Conservation (phyloP, 805 yeast genomes). For the Grigorovia yakushimaensis region DNA sequence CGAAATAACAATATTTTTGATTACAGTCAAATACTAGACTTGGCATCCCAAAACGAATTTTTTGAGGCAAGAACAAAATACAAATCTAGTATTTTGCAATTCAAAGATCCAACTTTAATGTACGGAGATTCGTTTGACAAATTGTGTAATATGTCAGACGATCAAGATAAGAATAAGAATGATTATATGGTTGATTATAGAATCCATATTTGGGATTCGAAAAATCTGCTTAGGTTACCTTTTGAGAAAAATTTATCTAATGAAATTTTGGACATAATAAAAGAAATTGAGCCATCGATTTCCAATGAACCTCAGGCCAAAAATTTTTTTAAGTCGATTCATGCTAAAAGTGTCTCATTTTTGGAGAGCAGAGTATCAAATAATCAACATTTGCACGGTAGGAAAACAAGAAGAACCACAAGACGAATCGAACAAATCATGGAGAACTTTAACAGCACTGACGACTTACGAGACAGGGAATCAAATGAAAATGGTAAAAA, state of each 20-base stretch:
- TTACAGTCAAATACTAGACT: slow-evolving; percentile 10
- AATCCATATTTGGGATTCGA: slow-evolving; percentile 13
- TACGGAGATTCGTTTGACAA: slow-evolving; percentile 6
- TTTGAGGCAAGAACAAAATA: slow-evolving; percentile 7
- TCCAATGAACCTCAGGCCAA: not conserved
- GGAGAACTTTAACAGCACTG: slow-evolving; percentile 12
- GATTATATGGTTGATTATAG: slow-evolving; percentile 25
- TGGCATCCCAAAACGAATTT: slow-evolving; percentile 15
- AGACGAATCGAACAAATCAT: slow-evolving; percentile 18
- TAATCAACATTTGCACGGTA: not conserved
- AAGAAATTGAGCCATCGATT: slow-evolving; percentile 3
- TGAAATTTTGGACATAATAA: not conserved
- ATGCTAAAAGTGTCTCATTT: slow-evolving; percentile 1
- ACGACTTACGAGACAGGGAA: not conserved
- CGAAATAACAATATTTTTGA: not conserved
- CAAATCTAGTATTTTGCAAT: slow-evolving; percentile 17
- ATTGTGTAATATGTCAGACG: slow-evolving; percentile 10
- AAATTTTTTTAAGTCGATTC: slow-evolving; percentile 7
- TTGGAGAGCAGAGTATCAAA: not conserved
- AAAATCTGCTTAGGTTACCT: slow-evolving; percentile 11
- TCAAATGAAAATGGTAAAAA: slow-evolving; percentile 6
- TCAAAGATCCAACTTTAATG: slow-evolving; percentile 17
- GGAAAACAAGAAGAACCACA: slow-evolving; percentile 22
- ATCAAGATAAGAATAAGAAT: slow-evolving; percentile 12
- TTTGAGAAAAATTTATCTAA: slow-evolving; percentile 17